phyloP scores from a whole-genome alignment of 129 eudicot species.

The Gnaphalium uliginosum region DNA sequence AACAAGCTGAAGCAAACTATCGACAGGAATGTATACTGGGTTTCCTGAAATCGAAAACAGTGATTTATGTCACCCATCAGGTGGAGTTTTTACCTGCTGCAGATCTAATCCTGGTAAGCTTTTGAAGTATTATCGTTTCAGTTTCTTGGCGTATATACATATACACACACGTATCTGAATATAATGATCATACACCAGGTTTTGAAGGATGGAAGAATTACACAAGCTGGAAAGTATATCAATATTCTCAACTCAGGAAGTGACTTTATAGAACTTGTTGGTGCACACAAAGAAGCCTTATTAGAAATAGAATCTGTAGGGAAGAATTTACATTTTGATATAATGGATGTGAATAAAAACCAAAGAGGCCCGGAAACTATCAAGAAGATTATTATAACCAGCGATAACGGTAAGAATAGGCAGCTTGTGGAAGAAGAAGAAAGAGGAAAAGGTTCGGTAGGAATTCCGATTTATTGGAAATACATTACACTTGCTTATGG shows the following conservation, averaged over 20 bases:
- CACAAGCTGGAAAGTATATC: slow-evolving; percentile 78
- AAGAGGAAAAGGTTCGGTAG: slow-evolving; percentile 75
- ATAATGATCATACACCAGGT: slow-evolving; percentile 43
- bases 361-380: not conserved
- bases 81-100: slow-evolving; percentile 86
- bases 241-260: slow-evolving; percentile 64
- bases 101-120: slow-evolving; percentile 75
- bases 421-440: slow-evolving; percentile 94
- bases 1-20: not conserved
- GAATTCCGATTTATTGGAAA: slow-evolving; percentile 74
- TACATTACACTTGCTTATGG: slow-evolving; percentile 84
- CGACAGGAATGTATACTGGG: slow-evolving; percentile 73
- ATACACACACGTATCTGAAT: not conserved
- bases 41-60: slow-evolving; percentile 62
- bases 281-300: slow-evolving; percentile 81
- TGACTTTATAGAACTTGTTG: slow-evolving; percentile 75
- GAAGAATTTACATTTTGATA: slow-evolving; percentile 8
- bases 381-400: slow-evolving; percentile 13
- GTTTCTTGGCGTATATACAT: not conserved
- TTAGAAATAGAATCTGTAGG: slow-evolving; percentile 52
- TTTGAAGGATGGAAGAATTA: slow-evolving; percentile 73
- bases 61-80: slow-evolving; percentile 85
- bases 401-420: slow-evolving; percentile 40
- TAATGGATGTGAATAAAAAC: slow-evolving; percentile 17
- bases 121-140: not conserved